Evolutionary conservation across 768 basidiomycete species (phyloP).

Genomic region (Vararia minispora): DNA sequence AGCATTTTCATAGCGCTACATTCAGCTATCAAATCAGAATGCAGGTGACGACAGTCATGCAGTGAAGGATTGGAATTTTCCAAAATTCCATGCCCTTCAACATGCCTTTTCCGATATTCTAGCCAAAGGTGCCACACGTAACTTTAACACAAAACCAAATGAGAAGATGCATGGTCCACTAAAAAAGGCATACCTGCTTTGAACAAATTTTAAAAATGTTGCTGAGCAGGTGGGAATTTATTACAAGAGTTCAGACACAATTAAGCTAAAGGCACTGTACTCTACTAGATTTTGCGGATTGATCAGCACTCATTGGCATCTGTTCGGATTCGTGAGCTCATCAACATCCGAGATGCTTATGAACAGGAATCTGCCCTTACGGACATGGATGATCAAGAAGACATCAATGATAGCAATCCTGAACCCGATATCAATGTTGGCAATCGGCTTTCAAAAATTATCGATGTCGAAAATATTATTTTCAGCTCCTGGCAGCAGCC

Average conservation of each 20-base stretch:
- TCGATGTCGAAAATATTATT: too few relatives aligned
- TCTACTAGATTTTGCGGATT: background rate
- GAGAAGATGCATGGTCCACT: constrained; percentile 17
- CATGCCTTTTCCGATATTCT: constrained; percentile 23
- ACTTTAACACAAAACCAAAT: constrained; percentile 8
- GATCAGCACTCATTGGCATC: background rate
- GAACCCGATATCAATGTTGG: too few relatives aligned
- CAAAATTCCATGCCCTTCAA: constrained; percentile 17
- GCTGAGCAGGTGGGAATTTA: constrained; percentile 18
- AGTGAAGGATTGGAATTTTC: constrained; percentile 25
- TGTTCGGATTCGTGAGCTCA: background rate
- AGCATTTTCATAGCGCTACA: too few relatives aligned
- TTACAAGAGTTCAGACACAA: background rate
- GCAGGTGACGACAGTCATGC: too few relatives aligned
- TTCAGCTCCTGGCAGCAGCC: too few relatives aligned
- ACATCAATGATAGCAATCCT: too few relatives aligned
- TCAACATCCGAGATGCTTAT: too few relatives aligned
- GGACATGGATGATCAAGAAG: too few relatives aligned
- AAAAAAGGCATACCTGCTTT: constrained; percentile 17
- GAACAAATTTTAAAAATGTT: constrained; percentile 25
- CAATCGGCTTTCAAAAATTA: too few relatives aligned
- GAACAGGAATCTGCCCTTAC: too few relatives aligned
- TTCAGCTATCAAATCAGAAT: too few relatives aligned
- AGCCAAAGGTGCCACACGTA: background rate
- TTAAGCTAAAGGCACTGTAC: background rate